Conservation (phyloP, 1,139 yeast genomes). For the Zygoascus sp. region DNA sequence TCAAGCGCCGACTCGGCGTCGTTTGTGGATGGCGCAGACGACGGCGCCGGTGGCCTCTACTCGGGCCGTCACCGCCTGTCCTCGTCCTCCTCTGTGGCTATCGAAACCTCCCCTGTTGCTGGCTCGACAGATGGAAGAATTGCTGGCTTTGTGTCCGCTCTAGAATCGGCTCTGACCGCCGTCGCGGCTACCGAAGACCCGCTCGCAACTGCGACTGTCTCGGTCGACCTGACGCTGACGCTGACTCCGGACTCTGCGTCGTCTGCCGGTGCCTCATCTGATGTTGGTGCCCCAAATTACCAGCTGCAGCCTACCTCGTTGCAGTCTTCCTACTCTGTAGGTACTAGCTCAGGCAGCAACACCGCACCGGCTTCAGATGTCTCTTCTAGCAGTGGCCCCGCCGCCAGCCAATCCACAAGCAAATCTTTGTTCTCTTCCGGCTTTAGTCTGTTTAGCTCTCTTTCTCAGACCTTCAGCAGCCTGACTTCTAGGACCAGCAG, state of each 20-base stretch:
- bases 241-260: too few species aligned
- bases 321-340: neutral
- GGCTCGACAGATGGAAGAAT: conserved; percentile 3
- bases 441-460: conserved; percentile 1
- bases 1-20: neutral
- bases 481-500: neutral
- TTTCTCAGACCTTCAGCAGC: neutral
- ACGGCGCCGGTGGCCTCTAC: conserved; percentile 2
- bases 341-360: neutral
- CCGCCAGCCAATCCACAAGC: neutral
- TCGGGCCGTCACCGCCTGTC: neutral
- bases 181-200: neutral
- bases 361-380: neutral
- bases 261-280: too few species aligned
- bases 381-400: neutral
- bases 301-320: too few species aligned
- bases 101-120: conserved; percentile 1
- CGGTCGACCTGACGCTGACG: neutral
- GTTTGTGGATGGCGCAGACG: neutral
- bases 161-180: neutral
- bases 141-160: neutral
- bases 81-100: neutral
- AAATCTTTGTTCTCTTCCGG: conserved; percentile 4
- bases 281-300: too few species aligned
- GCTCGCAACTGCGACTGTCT: too few species aligned